phyloP scores from a whole-genome alignment of 148 eudicot genomes.

The Camellia lanceoleosa region DNA sequence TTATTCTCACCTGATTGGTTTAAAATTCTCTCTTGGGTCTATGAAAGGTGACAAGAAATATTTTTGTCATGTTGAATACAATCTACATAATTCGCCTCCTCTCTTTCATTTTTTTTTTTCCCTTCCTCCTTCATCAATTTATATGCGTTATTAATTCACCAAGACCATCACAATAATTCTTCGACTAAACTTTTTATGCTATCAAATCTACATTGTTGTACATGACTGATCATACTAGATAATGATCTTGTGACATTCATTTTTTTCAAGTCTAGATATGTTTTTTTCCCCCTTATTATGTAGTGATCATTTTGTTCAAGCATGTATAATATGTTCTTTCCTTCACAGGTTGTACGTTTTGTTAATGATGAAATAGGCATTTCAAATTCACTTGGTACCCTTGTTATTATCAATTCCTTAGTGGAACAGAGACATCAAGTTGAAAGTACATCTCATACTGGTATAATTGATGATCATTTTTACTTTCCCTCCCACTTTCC shows the following conservation, averaged over 20 bases:
- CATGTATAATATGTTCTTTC: background rate
- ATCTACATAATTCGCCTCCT: background rate
- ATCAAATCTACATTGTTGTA: no score
- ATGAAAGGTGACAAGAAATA: background rate
- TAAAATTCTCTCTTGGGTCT: background rate
- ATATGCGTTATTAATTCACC: background rate
- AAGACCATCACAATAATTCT: background rate
- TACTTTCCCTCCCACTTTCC: background rate
- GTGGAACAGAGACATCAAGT: slow-evolving; percentile 26
- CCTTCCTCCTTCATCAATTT: background rate
- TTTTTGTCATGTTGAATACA: background rate
- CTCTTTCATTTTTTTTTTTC: background rate
- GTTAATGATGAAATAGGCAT: slow-evolving; percentile 41
- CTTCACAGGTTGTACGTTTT: slow-evolving; percentile 59
- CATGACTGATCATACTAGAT: slow-evolving; percentile 4
- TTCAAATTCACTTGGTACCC: slow-evolving; percentile 28
- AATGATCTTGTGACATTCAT: background rate
- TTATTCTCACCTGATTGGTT: background rate
- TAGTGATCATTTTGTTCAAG: slow-evolving; percentile 12
- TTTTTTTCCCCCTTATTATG: background rate
- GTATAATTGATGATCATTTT: slow-evolving; percentile 14
- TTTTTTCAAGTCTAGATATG: background rate
- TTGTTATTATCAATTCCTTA: slow-evolving; percentile 38
- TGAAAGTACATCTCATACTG: slow-evolving; percentile 17
- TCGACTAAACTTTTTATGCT: no score